phyloP scores from a whole-genome alignment of 2,329 filamentous ascomycete genomes.

The Cladosporium sphaerospermum region DNA sequence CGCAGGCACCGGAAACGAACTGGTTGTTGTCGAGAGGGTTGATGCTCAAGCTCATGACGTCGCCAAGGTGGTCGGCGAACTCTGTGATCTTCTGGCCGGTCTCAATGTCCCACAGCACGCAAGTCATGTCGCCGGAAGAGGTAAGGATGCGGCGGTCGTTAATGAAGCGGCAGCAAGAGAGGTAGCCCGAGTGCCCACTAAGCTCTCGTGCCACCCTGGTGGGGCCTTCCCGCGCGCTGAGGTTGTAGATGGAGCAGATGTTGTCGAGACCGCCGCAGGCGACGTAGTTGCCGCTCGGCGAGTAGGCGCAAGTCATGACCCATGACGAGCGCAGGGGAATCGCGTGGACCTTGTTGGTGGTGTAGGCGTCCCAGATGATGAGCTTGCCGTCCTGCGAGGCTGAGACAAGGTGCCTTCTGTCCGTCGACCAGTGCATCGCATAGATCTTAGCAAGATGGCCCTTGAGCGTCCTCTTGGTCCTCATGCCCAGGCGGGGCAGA shows the following conservation, averaged over 20 bases:
- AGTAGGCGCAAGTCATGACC: conserved; percentile 99
- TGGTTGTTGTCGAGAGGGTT: conserved; percentile 99
- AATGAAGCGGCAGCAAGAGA: conserved; percentile 98
- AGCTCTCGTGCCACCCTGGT: conserved; percentile 93
- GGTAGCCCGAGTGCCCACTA: conserved; percentile 92
- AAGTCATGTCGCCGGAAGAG: conserved; percentile 98
- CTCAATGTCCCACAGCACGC: conserved; percentile 99
- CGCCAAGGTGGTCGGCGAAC: conserved; percentile 95
- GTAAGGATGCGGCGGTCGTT: conserved; percentile 97
- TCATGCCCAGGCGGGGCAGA: conserved; percentile 92
- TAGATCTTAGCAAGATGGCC: conserved; percentile 99
- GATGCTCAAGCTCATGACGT: conserved; percentile 99
- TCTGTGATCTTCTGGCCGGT: conserved; percentile 95
- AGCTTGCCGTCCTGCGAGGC: conserved; percentile 98
- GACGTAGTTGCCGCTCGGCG: conserved; percentile 95
- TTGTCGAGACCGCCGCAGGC: conserved; percentile 98
- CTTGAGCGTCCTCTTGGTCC: conserved; percentile 92
- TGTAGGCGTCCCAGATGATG: conserved; percentile 99
- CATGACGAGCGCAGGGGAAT: conserved; percentile 95
- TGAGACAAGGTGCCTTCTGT: conserved; percentile 92
- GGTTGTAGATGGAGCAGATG: conserved; percentile 99
- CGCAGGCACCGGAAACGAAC: conserved; percentile 98
- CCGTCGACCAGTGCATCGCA: conserved; percentile 99
- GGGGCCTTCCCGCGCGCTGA: conserved; percentile 93
- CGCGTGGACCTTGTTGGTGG: conserved; percentile 98